Percentiles rank a stretch among this genome's conserved stretches.
phyloP scores from a whole-genome alignment of 495 filamentous ascomycete species.

The Clavariopsis aquatica region DNA sequence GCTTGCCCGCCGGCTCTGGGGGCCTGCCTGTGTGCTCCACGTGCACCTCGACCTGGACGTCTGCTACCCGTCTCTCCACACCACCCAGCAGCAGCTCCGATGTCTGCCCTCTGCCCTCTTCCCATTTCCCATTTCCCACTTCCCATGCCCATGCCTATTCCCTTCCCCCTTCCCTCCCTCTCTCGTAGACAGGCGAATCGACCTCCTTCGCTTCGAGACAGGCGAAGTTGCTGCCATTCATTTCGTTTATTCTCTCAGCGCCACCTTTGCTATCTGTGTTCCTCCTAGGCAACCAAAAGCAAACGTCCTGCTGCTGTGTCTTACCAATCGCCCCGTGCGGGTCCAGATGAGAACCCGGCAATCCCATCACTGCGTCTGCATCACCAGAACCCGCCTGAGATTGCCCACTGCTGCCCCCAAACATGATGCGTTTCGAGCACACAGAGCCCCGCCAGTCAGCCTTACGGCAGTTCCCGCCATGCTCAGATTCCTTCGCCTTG shows the following conservation, averaged over 20 bases:
- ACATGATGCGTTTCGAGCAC: slow-evolving; percentile 16
- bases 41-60: not conserved
- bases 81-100: not conserved
- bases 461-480: not conserved
- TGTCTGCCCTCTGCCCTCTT: not conserved
- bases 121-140: not conserved
- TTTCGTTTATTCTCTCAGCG: slow-evolving; percentile 6
- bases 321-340: not conserved
- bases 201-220: not conserved
- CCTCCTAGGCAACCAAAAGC: slow-evolving; percentile 10
- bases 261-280: not conserved
- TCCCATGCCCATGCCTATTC: too few species aligned
- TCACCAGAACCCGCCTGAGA: not conserved
- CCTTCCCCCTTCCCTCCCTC: not conserved
- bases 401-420: not conserved
- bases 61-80: not conserved
- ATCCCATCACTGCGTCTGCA: slow-evolving; percentile 3
- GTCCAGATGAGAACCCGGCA: not conserved
- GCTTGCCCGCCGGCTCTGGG: not conserved
- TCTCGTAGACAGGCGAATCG: not conserved
- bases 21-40: not conserved
- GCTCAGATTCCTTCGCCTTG: not conserved
- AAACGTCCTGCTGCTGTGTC: not conserved
- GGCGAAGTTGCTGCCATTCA: not conserved
- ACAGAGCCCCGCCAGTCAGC: slow-evolving; percentile 2